phyloP scores from a whole-genome alignment of 2,329 filamentous ascomycete genomes.

The Fusarium buharicum region DNA sequence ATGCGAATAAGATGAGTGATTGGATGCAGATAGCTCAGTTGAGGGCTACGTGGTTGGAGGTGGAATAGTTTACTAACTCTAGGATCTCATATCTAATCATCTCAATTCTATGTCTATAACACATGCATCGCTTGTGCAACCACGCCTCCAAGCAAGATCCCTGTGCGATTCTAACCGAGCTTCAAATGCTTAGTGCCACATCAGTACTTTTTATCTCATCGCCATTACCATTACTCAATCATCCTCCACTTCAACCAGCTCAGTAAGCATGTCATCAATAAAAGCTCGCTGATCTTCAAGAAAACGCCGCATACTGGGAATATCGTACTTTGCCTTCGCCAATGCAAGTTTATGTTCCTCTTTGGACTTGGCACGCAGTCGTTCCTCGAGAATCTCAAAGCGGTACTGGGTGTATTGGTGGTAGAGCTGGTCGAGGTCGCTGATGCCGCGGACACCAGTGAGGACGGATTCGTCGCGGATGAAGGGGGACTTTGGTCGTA shows the following conservation, averaged over 20 bases:
- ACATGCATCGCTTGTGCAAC: slow-evolving; percentile 4
- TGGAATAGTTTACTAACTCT: slow-evolving; percentile 40
- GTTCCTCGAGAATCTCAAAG: slow-evolving; percentile 12
- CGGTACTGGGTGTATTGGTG: slow-evolving; percentile 15
- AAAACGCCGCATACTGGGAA: slow-evolving; percentile 1
- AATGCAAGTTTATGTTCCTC: slow-evolving; percentile 4
- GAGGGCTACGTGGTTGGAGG: slow-evolving; percentile 46
- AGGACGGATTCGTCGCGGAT: slow-evolving; percentile 50
- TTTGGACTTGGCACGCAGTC: slow-evolving; percentile 1
- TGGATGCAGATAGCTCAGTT: slow-evolving; percentile 46
- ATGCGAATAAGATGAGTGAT: slow-evolving; percentile 42
- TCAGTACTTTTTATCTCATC: not conserved
- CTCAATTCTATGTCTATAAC: no score
- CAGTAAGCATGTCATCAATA: slow-evolving; percentile 8
- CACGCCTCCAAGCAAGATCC: not conserved
- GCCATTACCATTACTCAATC: not conserved
- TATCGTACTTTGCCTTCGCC: slow-evolving; percentile 13
- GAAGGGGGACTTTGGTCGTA: slow-evolving; percentile 54
- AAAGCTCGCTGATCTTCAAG: slow-evolving; percentile 5
- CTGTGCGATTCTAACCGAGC: not conserved
- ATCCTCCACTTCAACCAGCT: slow-evolving; percentile 8
- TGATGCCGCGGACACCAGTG: slow-evolving; percentile 11
- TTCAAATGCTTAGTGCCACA: not conserved
- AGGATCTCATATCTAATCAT: no score
- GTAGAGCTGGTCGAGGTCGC: slow-evolving; percentile 3